Base-by-base conservation (phyloP, 768 basidiomycete species). In the Leccinum disarticulatum region DNA sequence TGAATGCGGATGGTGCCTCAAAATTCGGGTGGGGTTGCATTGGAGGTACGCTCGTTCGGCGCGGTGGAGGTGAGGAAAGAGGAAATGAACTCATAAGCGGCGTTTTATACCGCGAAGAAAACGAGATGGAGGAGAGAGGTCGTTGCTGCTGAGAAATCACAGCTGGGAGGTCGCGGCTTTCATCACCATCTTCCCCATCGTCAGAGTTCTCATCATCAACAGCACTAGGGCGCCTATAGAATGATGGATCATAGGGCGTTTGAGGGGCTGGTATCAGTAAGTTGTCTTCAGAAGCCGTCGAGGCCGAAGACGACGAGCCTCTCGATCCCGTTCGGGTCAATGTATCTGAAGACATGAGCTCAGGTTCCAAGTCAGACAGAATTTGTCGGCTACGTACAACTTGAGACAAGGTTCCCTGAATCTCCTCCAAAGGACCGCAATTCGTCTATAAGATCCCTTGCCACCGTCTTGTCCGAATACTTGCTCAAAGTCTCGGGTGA, bases 401-500 rank as follows among this genome's bases (percentile, higher is more conserved):
- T 90, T 66, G 84, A 76, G 31, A 86, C 80, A 30, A 89, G 77
- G 66, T 87, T 83, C 22, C 80, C 76, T 19, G 87, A 81, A 69
- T 88, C 87, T 31, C 84, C 85, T n/a, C 81, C 82, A 66, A 86
- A 93, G 14, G 89, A 84, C 63, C 88, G 88, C 22, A 95, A 74
- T 74, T 95, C 93, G 61, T 85, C 79, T 13, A 91, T 86, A 36
- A 93, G 80, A 65, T 87, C 83, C 74, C 77, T 83, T 36, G 92
- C 91, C 25, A 86, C 77, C 0, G 90, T 91, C 71, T 87, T 90
- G 67, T 92, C 91, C 0, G 93, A 90, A 67, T 95, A 92, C 71
- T 86, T 90, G 61, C 86, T 80, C 60, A 94, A 76, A 19, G 90
- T 87, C 92, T 94, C 62, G 15, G 11, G 55, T 25, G 8, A 50